phyloP scores from a whole-genome alignment of 805 yeast species.

The Ogataea paraovalis region DNA sequence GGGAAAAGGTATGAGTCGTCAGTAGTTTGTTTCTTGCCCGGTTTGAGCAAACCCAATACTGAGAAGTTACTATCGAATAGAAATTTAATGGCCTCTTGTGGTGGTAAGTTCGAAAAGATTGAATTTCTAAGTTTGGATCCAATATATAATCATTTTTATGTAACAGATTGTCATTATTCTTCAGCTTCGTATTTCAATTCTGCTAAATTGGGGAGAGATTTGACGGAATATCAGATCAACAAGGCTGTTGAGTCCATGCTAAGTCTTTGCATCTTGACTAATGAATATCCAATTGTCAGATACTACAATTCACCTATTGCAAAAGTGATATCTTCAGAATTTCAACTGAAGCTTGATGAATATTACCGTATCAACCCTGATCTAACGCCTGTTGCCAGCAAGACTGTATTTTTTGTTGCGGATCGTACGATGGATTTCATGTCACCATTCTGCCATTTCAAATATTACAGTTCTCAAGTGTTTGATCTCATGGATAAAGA shows the following conservation, averaged over 20 bases:
- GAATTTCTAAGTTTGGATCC: conserved; percentile 53
- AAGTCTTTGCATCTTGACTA: conserved; percentile 69
- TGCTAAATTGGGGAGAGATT: conserved; percentile 55
- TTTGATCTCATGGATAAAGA: conserved; percentile 52
- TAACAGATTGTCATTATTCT: conserved; percentile 58
- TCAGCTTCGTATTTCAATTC: conserved; percentile 74
- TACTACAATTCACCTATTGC: conserved; percentile 56
- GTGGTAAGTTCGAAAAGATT: conserved; percentile 25
- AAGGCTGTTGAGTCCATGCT: conserved; percentile 63
- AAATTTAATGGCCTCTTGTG: conserved; percentile 19
- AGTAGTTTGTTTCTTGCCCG: conserved; percentile 70
- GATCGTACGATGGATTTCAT: conserved; percentile 82
- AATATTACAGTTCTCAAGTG: conserved; percentile 88
- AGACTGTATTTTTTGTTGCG: conserved; percentile 65
- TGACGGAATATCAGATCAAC: conserved; percentile 55
- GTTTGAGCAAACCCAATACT: conserved; percentile 29
- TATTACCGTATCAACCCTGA: conserved; percentile 68
- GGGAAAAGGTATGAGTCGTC: conserved; percentile 75
- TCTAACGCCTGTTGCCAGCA: conserved; percentile 48
- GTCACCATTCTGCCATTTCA: conserved; percentile 85
- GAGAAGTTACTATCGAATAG: conserved; percentile 13
- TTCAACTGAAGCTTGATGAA: conserved; percentile 68
- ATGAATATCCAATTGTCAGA: conserved; percentile 85
- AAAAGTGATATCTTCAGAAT: conserved; percentile 57
- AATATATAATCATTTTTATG: conserved; percentile 64